These are phyloP conservation scores for Penicillium rolfsii DNA, from an alignment of 2,329 filamentous ascomycete genomes.

Conservation along the genomic window DNA sequence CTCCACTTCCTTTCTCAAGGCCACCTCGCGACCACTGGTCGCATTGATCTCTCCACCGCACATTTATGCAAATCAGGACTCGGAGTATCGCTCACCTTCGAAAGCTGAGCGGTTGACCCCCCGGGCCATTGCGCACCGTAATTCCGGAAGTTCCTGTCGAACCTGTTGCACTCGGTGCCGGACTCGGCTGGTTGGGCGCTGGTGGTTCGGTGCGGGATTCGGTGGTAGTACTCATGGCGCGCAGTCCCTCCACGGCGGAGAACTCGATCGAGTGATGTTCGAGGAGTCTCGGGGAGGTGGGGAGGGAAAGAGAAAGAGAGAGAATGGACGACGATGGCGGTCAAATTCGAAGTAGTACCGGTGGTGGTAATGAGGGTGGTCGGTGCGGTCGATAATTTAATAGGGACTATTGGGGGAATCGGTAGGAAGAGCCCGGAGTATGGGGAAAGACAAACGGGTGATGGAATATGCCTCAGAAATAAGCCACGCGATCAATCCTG, in stretches of 20 bases:
- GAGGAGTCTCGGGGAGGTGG: not conserved
- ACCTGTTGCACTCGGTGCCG: slow-evolving; percentile 40
- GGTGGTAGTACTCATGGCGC: slow-evolving; percentile 40
- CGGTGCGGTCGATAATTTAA: slow-evolving; percentile 6
- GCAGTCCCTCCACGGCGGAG: slow-evolving; percentile 24
- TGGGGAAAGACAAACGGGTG: not conserved
- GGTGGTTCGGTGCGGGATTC: slow-evolving; percentile 33
- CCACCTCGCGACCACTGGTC: not conserved
- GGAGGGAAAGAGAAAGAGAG: not conserved
- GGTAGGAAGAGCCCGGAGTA: slow-evolving; percentile 4
- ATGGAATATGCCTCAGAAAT: not conserved
- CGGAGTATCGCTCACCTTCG: slow-evolving; percentile 53
- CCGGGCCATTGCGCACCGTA: slow-evolving; percentile 37
- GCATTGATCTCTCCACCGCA: slow-evolving; percentile 19
- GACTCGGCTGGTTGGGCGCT: slow-evolving; percentile 32
- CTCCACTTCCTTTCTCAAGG: slow-evolving; percentile 4
- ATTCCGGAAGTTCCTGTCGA: slow-evolving; percentile 43
- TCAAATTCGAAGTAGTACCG: slow-evolving; percentile 2
- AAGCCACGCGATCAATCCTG: slow-evolving; percentile 2
- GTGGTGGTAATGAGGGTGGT: not conserved
- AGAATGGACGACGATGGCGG: not conserved
- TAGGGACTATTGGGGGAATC: not conserved
- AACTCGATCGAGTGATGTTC: slow-evolving; percentile 11
- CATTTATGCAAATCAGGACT: not conserved
- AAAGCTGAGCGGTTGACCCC: slow-evolving; percentile 58